A percentile compares a stretch with the other conserved stretches of the same genome.
Conservation (phyloP, 2,329 filamentous ascomycete species). For the Mycosphaerella arachidis region DNA sequence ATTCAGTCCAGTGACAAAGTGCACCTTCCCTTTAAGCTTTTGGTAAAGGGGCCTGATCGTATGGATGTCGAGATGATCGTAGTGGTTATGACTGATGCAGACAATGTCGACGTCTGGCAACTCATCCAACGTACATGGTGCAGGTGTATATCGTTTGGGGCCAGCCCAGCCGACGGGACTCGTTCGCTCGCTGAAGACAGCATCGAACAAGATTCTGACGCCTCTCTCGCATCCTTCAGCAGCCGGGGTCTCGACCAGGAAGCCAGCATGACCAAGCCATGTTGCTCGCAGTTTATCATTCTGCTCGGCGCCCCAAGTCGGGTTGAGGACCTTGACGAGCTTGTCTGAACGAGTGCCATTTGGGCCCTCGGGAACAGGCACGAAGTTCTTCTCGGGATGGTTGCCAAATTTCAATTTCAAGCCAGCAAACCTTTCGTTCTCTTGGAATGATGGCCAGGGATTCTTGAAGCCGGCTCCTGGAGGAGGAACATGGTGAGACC, state of each 20-base stretch:
- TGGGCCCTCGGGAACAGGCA: conserved; percentile 41
- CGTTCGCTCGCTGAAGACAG: conserved; percentile 50
- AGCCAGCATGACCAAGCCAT: conserved; percentile 51
- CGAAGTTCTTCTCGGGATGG: conserved; percentile 40
- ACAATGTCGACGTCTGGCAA: conserved; percentile 51
- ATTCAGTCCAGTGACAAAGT: conserved; percentile 43
- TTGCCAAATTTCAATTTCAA: conserved; percentile 37
- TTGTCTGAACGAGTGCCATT: conserved; percentile 32
- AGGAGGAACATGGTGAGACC: conserved; percentile 40
- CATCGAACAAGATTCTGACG: conserved; percentile 49
- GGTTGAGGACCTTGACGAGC: conserved; percentile 41
- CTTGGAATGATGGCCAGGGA: conserved; percentile 44
- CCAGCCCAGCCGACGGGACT: conserved; percentile 45
- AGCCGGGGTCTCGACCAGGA: conserved; percentile 43
- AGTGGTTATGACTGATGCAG: conserved; percentile 54
- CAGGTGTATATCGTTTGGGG: conserved; percentile 49
- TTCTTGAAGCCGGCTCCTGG: conserved; percentile 47
- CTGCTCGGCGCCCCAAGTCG: conserved; percentile 36
- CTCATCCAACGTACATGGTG: conserved; percentile 48
- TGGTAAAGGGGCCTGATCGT: conserved; percentile 42
- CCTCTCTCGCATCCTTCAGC: conserved; percentile 33
- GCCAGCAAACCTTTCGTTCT: background rate
- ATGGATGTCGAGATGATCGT: conserved; percentile 50
- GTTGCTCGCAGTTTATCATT: conserved; percentile 40
- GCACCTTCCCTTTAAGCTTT: conserved; percentile 35